A percentile compares a stretch with the other conserved stretches of the same genome.
These are phyloP conservation scores for Clonostachys rhizophaga DNA, from an alignment of 2,329 filamentous ascomycete species.

Conservation along the genomic window DNA sequence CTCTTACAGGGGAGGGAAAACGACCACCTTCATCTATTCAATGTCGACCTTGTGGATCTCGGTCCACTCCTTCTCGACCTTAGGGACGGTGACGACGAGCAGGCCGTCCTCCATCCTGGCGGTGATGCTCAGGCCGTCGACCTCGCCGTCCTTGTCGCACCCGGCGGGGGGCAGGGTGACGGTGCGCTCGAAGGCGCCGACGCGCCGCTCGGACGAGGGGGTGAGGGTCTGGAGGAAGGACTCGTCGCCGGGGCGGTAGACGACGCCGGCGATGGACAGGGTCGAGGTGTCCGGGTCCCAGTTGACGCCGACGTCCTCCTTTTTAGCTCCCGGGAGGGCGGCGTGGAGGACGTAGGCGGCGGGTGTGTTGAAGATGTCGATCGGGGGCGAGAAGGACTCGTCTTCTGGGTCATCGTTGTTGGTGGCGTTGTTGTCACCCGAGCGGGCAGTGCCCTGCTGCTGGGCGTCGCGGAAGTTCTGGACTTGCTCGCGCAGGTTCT, in stretches of 20 bases:
- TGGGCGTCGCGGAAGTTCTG: too few species aligned
- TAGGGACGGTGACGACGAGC: conserved; percentile 71
- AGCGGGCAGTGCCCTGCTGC: conserved; percentile 5
- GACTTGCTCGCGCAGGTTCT: conserved; percentile 24
- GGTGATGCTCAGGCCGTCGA: conserved; percentile 64
- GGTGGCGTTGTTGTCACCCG: conserved; percentile 4
- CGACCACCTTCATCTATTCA: conserved; percentile 17
- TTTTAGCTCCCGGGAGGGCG: conserved; percentile 73
- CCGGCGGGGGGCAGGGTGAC: conserved; percentile 47
- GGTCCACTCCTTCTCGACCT: conserved; percentile 57
- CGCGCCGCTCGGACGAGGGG: conserved; percentile 59
- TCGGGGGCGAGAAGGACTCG: conserved; percentile 53
- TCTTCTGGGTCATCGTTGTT: conserved; percentile 11
- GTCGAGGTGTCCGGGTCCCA: conserved; percentile 67
- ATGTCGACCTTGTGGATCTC: conserved; percentile 52
- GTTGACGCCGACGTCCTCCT: conserved; percentile 71
- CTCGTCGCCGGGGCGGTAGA: conserved; percentile 69
- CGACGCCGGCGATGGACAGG: conserved; percentile 66
- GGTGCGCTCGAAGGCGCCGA: conserved; percentile 71
- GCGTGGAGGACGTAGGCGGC: conserved; percentile 66
- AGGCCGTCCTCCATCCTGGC: conserved; percentile 79
- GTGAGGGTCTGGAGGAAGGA: conserved; percentile 58
- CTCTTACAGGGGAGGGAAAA: too few species aligned
- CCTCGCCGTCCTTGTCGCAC: conserved; percentile 40
- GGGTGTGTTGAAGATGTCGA: conserved; percentile 71